Conservation (phyloP, 2,329 filamentous ascomycete genomes). For the Parastagonospora avenae region DNA sequence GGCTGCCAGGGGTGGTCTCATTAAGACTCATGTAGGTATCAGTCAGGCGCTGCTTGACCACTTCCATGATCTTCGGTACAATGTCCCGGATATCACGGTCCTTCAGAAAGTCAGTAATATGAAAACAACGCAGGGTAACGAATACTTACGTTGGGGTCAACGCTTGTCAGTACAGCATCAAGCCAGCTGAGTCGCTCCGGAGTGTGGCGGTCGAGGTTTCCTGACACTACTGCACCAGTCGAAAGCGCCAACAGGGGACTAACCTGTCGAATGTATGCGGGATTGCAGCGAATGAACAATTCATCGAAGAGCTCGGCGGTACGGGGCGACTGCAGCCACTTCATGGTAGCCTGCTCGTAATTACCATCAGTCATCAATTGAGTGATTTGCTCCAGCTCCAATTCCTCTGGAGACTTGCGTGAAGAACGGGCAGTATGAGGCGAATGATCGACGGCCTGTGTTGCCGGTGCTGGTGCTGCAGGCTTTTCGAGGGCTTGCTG, state of each 20-base stretch:
- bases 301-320: conserved; percentile 66
- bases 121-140: too few species aligned
- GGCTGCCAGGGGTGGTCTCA: conserved; percentile 57
- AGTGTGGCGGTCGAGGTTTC: conserved; percentile 59
- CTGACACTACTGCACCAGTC: conserved; percentile 66
- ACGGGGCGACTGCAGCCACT: conserved; percentile 67
- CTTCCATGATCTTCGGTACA: conserved; percentile 64
- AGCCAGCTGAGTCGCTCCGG: conserved; percentile 64
- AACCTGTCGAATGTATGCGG: conserved; percentile 60
- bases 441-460: conserved; percentile 15
- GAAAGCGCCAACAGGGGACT: conserved; percentile 65
- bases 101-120: conserved; percentile 38
- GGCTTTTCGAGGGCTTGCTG: conserved; percentile 48
- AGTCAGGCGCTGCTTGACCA: conserved; percentile 62
- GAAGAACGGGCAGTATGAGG: conserved; percentile 45
- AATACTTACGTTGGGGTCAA: conserved; percentile 59
- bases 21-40: conserved; percentile 62
- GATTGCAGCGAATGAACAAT: conserved; percentile 63
- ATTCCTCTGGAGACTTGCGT: conserved; percentile 56
- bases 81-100: conserved; percentile 62
- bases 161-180: conserved; percentile 58
- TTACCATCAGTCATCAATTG: conserved; percentile 63
- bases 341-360: conserved; percentile 54
- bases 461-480: not conserved
- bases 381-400: conserved; percentile 67